Evolutionary conservation across 169 alveolate species (phyloP).

Genomic region (Fabrea salina): DNA sequence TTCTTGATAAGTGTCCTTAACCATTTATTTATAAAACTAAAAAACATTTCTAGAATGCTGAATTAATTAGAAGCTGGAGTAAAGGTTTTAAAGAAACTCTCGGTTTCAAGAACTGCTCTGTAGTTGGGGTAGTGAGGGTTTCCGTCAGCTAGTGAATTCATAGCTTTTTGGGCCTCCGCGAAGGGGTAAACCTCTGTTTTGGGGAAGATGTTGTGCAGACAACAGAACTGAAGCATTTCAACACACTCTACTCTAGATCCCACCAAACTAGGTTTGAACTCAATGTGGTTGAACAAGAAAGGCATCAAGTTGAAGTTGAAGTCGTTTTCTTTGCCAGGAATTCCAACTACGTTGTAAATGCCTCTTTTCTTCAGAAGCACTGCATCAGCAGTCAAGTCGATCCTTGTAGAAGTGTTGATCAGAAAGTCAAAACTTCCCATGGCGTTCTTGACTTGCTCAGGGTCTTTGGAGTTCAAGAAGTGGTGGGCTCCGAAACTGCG

Average conservation of each 20-base stretch:
- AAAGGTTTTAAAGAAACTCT: constrained; percentile 51
- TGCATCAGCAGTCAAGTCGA: neutral
- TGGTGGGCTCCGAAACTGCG: constrained; percentile 2
- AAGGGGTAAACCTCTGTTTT: neutral
- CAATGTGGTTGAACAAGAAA: neutral
- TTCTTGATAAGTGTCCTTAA: neutral
- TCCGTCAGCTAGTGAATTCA: constrained; percentile 6
- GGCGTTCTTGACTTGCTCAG: neutral
- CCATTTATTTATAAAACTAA: constrained; percentile 1
- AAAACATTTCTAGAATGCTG: no score
- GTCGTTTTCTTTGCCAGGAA: neutral
- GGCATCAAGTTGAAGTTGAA: neutral
- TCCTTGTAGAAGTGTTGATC: neutral
- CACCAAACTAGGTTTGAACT: neutral
- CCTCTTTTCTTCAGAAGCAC: neutral
- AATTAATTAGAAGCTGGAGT: no score
- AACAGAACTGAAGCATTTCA: neutral
- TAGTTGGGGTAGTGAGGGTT: neutral
- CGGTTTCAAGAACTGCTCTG: neutral
- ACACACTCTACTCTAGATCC: neutral
- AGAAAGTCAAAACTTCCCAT: neutral
- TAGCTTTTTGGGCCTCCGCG: neutral
- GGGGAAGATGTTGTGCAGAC: neutral
- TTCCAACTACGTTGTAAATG: neutral
- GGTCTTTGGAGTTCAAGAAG: neutral